Conservation (phyloP, 2,329 filamentous ascomycete species). For the Sporothrix inflata region DNA sequence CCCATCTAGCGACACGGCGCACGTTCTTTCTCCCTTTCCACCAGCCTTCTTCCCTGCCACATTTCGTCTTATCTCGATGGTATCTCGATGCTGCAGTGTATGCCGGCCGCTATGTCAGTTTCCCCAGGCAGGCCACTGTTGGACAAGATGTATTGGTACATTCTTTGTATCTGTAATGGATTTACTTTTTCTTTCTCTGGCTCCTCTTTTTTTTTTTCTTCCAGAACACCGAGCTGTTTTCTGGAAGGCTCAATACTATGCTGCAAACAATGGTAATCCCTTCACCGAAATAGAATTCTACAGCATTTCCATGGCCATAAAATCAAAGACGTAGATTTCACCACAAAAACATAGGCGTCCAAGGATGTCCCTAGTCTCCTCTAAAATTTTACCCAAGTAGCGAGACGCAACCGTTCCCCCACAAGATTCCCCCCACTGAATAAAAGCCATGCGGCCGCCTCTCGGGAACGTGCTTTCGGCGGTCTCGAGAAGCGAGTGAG, state of each 20-base stretch:
- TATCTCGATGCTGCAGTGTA: conserved; percentile 18
- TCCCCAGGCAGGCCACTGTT: not conserved
- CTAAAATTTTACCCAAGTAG: not conserved
- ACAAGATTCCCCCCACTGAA: not conserved
- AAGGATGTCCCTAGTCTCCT: not conserved
- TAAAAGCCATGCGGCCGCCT: conserved; percentile 17
- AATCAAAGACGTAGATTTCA: not conserved
- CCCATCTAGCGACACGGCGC: not conserved
- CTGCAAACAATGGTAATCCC: not conserved
- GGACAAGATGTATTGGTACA: not conserved
- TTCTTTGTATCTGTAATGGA: not conserved
- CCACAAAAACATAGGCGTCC: not conserved
- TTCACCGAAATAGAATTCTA: not conserved
- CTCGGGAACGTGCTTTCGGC: conserved; percentile 24
- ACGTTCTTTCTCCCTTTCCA: too few species aligned
- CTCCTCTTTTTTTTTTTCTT: not conserved
- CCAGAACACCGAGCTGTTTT: too few species aligned
- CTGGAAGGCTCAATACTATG: too few species aligned
- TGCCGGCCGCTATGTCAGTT: not conserved
- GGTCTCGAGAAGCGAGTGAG: conserved; percentile 33
- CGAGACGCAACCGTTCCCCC: not conserved
- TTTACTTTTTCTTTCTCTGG: not conserved
- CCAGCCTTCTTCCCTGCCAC: not conserved
- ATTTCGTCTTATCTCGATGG: conserved; percentile 11
- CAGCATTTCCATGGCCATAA: not conserved